Conservation (phyloP, 176 grass and related monocot genomes). For the Oryza longistaminata region DNA sequence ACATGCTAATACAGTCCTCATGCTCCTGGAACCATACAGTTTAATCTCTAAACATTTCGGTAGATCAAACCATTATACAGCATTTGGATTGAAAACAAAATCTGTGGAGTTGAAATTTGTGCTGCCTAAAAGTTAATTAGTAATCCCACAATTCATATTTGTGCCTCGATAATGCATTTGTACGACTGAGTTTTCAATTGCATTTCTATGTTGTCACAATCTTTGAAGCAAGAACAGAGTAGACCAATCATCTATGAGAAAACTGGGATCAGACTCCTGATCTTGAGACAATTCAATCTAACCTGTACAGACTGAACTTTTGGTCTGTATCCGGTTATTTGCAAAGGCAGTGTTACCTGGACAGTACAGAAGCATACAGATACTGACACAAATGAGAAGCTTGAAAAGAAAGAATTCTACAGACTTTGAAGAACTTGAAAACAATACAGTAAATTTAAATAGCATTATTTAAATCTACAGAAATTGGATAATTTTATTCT, state of each 20-base stretch:
- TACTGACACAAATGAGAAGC: background rate
- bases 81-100: constrained; percentile 24
- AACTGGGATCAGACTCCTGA: constrained; percentile 11
- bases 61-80: background rate
- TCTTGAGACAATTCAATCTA: constrained; percentile 34
- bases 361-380: constrained; percentile 28
- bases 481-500: background rate
- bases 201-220: constrained; percentile 4
- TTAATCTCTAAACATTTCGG: background rate
- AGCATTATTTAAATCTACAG: background rate
- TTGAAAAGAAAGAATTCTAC: background rate
- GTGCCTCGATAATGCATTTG: background rate
- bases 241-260: background rate
- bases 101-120: background rate
- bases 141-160: constrained; percentile 11
- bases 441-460: background rate
- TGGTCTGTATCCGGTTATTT: constrained; percentile 48
- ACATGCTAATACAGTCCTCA: background rate
- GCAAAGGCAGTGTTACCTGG: constrained; percentile 47
- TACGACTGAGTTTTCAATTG: constrained; percentile 3
- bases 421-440: constrained; percentile 24
- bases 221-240: constrained; percentile 1
- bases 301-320: constrained; percentile 29
- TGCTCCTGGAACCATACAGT: background rate
- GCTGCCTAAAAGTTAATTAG: background rate